Evolutionary conservation across 441 rosid species (phyloP).

Genomic region (Brassica hybrid): DNA sequence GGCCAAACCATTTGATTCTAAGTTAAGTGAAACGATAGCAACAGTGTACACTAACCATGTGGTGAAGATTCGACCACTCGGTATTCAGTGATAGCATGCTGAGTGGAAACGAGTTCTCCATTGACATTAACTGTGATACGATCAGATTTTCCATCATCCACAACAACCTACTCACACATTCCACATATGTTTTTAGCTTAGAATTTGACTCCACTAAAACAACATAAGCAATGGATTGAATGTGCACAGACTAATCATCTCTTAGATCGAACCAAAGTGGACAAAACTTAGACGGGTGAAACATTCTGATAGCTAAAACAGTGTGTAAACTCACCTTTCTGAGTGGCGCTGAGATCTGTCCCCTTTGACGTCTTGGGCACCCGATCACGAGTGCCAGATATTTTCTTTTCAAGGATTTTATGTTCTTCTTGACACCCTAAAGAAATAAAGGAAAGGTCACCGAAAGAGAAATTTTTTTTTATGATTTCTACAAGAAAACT

Average conservation of each 20-base stretch:
- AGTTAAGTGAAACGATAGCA: background rate
- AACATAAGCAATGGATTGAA: background rate
- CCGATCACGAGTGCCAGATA: constrained; percentile 94
- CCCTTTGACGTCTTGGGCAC: constrained; percentile 63
- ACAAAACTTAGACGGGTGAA: background rate
- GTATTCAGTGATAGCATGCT: constrained; percentile 84
- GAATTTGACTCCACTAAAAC: background rate
- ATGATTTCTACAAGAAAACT: too few relatives aligned
- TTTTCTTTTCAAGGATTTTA: constrained; percentile 61
- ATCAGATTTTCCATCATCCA: constrained; percentile 91
- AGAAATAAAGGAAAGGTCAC: background rate
- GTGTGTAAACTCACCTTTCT: constrained; percentile 66
- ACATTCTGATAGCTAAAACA: background rate
- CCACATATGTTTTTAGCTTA: constrained; percentile 1
- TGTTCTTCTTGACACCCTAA: constrained; percentile 56
- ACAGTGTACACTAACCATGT: constrained; percentile 55
- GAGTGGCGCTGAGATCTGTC: constrained; percentile 75
- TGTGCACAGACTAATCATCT: background rate
- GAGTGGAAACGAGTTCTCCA: constrained; percentile 54
- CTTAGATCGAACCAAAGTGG: constrained; percentile 7
- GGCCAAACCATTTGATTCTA: background rate
- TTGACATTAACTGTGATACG: constrained; percentile 70
- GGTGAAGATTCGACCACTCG: constrained; percentile 66
- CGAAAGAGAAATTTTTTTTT: background rate
- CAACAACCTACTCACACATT: constrained; percentile 59